These are phyloP conservation scores for Fusarium nurragi DNA, from an alignment of 2,329 filamentous ascomycete species.

Conservation along the genomic window DNA sequence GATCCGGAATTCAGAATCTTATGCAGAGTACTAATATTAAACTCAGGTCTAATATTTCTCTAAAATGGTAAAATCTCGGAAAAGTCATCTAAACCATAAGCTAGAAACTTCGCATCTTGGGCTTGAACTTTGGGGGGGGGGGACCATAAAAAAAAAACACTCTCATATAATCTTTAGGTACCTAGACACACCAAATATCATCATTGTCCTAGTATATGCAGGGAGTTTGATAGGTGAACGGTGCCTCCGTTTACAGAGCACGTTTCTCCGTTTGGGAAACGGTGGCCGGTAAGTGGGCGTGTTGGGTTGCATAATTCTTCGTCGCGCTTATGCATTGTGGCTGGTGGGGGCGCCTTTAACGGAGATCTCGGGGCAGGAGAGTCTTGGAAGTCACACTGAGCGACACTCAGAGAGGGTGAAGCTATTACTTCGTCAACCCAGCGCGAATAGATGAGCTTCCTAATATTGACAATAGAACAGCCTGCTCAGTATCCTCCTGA, in stretches of 20 bases:
- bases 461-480: not conserved
- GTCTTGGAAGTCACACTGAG: not conserved
- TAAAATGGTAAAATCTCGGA: no score
- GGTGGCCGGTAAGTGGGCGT: not conserved
- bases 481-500: not conserved
- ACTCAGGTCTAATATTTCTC: no score
- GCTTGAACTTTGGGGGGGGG: no score
- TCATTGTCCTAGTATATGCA: no score
- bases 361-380: not conserved
- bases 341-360: not conserved
- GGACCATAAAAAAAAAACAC: no score
- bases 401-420: not conserved
- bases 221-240: no score
- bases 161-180: no score
- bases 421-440: not conserved
- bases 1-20: not conserved
- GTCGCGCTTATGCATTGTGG: slow-evolving; percentile 8
- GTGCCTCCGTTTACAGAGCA: not conserved
- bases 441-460: not conserved
- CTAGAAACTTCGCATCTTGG: no score
- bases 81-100: no score
- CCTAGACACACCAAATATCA: no score
- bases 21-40: no score
- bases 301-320: not conserved
- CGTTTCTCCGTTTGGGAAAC: not conserved